Evolutionary conservation across 2,329 filamentous ascomycete genomes (phyloP), one percentile per base, ranked within the genome.

Genomic region (Simplicillium aogashimaense): DNA sequence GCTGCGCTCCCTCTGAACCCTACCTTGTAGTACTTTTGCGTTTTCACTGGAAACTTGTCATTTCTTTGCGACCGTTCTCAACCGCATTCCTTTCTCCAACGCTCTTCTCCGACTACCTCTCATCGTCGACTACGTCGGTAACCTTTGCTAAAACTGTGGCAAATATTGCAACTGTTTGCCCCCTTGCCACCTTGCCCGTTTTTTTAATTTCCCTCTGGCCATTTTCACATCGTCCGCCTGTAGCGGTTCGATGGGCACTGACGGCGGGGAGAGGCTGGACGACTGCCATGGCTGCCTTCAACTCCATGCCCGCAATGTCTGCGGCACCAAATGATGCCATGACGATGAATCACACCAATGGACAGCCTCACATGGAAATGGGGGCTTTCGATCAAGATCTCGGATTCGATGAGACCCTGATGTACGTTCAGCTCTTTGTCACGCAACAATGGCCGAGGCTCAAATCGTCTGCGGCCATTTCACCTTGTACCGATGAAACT

Each of bases 271-370:
- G 29, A n/a, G 20, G 20, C 52, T 50, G 46, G 55, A 58, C 53
- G 50, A 74, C 73, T 12, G 70, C 65, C 54, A 78, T 78, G 74
- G 70, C 72, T 49, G 65, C 66, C 53, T 78, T 68, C 65, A 76
- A 74, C 59, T 65, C 71, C 55, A 70, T 76, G 64, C 61, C 69
- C 61, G 64, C 62, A 53, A 64, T 72, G 54, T 58, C 64, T 49
- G 55, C 64, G 50, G 60, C 65, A 38, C 56, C 62, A 46, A 61
- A 57, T 53, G 68, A 74, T 48, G 53, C 59, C 47, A 66, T 75
- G 58, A 59, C 57, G 46, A 57, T 76, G 57, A 67, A 65, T 46
- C 57, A 59, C 47, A 53, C 50, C 31, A 25, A 25, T 25, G 52
- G 53, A 34, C 60, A 59, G 38, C 57, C 62, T 43, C 41, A 54